Percentiles rank a stretch among this genome's conserved stretches.
Conservation (phyloP, 768 basidiomycete genomes). For the Phylloporus rhodoxanthus region DNA sequence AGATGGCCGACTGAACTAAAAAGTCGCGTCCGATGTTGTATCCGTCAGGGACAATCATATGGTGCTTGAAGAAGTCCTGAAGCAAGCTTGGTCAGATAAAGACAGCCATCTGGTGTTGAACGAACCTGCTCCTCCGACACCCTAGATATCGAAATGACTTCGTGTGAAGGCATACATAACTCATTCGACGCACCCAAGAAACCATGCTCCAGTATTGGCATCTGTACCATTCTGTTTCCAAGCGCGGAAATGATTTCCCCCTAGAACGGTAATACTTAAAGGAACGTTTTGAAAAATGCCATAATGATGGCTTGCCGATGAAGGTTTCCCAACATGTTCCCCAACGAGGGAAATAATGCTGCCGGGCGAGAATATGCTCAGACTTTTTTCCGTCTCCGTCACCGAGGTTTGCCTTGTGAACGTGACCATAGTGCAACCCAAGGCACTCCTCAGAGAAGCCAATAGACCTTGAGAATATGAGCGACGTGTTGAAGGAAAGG, state of each 20-base stretch:
- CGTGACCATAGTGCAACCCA: constrained; percentile 67
- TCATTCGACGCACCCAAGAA: constrained; percentile 55
- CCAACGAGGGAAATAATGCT: constrained; percentile 71
- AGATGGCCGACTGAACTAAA: constrained; percentile 60
- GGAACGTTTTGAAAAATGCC: background rate
- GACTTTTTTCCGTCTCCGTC: constrained; percentile 69
- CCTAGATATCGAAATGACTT: constrained; percentile 30
- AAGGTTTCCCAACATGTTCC: constrained; percentile 89
- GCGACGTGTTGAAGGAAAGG: background rate
- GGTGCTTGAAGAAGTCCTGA: constrained; percentile 54
- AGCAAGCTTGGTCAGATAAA: constrained; percentile 1
- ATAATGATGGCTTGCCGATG: constrained; percentile 37
- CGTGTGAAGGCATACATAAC: background rate
- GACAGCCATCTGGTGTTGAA: background rate
- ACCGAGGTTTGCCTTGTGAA: constrained; percentile 77
- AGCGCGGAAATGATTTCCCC: constrained; percentile 86
- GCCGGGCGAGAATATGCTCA: constrained; percentile 70
- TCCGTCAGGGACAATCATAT: constrained; percentile 71
- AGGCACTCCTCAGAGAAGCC: constrained; percentile 82
- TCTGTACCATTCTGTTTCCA: constrained; percentile 83
- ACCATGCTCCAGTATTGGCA: constrained; percentile 76
- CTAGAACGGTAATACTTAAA: constrained; percentile 28
- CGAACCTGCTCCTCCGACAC: constrained; percentile 67
- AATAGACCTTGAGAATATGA: constrained; percentile 49
- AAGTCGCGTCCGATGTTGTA: constrained; percentile 81